Evolutionary conservation across 2,329 filamentous ascomycete genomes (phyloP).

Genomic region (Aspergillus texensis): DNA sequence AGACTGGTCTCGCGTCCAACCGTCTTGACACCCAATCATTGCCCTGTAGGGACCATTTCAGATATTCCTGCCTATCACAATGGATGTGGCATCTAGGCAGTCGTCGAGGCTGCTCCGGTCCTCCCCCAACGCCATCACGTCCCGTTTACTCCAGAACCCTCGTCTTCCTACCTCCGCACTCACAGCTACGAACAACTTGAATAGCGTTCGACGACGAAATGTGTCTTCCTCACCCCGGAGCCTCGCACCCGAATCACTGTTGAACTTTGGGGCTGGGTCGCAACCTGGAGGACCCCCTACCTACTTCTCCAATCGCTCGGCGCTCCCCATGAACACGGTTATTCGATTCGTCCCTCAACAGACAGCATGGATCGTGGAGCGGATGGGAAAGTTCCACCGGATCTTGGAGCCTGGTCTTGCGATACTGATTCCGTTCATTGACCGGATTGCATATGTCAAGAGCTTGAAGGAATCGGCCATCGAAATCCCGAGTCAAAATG

Average conservation of each 20-base stretch:
- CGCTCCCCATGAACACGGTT: constrained; percentile 87
- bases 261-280: constrained; percentile 30
- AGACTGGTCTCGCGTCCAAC: constrained; percentile 12
- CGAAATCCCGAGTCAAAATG: constrained; percentile 96
- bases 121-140: constrained; percentile 23
- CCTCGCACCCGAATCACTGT: constrained; percentile 37
- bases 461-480: constrained; percentile 94
- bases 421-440: constrained; percentile 83
- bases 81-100: constrained; percentile 43
- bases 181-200: constrained; percentile 24
- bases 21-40: not conserved
- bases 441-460: constrained; percentile 97
- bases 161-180: constrained; percentile 24
- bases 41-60: not conserved
- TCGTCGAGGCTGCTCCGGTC: constrained; percentile 37
- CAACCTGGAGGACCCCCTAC: constrained; percentile 57
- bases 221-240: constrained; percentile 33
- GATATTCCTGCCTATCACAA: constrained; percentile 21
- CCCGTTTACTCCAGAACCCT: constrained; percentile 26
- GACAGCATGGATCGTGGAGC: constrained; percentile 98
- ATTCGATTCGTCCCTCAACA: constrained; percentile 98
- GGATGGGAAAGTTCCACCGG: constrained; percentile 96
- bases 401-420: constrained; percentile 92
- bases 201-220: constrained; percentile 29
- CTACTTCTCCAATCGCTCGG: constrained; percentile 71